A percentile compares a stretch with the other conserved stretches of the same genome.
Evolutionary conservation across 164 flowering plant species (phyloP).

Genomic region (Echeveria elegans): DNA sequence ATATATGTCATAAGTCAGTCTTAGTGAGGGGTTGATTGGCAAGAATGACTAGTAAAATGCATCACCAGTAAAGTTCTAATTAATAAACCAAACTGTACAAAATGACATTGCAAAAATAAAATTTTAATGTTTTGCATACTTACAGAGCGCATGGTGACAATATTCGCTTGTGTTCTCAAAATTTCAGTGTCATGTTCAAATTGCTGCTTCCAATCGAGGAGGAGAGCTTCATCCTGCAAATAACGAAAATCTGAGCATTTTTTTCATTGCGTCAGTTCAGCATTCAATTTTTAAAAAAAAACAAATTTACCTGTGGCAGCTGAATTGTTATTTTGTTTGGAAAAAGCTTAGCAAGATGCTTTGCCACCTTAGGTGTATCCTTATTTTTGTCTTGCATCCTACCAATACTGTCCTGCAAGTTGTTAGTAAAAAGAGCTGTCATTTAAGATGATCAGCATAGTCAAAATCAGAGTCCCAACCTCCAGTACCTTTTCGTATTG

Average conservation of each 20-base stretch:
- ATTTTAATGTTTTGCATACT: conserved; percentile 18
- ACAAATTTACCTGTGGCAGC: conserved; percentile 60
- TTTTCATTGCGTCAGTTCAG: not conserved
- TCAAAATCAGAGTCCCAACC: not conserved
- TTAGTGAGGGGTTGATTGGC: too few species aligned
- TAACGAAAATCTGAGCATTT: not conserved
- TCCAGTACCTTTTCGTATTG: not conserved
- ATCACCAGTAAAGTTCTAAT: not conserved
- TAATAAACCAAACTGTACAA: not conserved
- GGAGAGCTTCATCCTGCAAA: conserved; percentile 62
- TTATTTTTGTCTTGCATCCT: conserved; percentile 68
- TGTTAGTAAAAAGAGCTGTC: not conserved
- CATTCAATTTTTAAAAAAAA: not conserved
- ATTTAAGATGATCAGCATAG: not conserved
- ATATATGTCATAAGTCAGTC: too few species aligned
- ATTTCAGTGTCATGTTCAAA: conserved; percentile 75
- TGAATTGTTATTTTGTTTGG: conserved; percentile 84
- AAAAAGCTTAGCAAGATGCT: conserved; percentile 70
- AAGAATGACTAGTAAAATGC: too few species aligned
- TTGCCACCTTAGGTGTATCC: conserved; percentile 59
- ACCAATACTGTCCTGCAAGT: conserved; percentile 60
- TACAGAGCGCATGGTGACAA: conserved; percentile 54
- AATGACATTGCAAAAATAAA: not conserved
- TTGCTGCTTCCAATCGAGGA: conserved; percentile 71
- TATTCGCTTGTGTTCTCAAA: conserved; percentile 53